Evolutionary conservation across 208 protist species (phyloP).

Genomic region (Trypanosoma lewisi): DNA sequence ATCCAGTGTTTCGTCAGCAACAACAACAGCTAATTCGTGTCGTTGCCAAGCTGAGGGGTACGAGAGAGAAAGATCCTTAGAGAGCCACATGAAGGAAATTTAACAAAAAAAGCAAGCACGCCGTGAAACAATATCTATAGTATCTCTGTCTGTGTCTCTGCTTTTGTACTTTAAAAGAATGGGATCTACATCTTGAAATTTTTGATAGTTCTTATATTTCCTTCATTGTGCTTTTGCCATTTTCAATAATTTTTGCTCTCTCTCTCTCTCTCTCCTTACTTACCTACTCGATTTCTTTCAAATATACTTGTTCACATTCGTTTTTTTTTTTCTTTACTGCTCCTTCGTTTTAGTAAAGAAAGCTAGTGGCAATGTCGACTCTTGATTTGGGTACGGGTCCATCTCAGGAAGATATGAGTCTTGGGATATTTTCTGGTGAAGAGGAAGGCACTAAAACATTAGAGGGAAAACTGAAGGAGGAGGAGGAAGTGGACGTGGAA

Average conservation of each 20-base stretch:
- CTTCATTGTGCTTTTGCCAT: neutral
- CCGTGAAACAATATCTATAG: neutral
- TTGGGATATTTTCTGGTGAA: neutral
- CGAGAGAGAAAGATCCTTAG: constrained; percentile 3
- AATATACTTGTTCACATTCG: no score
- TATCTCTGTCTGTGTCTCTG: no score
- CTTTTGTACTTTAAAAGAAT: no score
- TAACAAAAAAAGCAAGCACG: neutral
- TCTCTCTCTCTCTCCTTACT: neutral
- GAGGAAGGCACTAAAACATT: neutral
- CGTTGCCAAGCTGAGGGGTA: constrained; percentile 20
- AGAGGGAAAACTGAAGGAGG: neutral
- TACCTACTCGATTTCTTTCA: no score
- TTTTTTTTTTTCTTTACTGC: constrained; percentile 10
- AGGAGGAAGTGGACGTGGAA: neutral
- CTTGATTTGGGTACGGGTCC: neutral
- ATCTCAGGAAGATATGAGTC: neutral
- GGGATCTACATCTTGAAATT: no score
- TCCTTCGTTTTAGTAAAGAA: neutral
- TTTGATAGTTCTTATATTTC: no score
- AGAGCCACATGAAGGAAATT: neutral
- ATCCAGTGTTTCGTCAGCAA: constrained; percentile 17
- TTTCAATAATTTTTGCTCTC: neutral
- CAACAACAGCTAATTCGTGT: constrained; percentile 17
- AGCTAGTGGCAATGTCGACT: neutral